A percentile compares a stretch with the other conserved stretches of the same genome.
Conservation (phyloP, 208 protist species). For the Leishmania tarentolae region DNA sequence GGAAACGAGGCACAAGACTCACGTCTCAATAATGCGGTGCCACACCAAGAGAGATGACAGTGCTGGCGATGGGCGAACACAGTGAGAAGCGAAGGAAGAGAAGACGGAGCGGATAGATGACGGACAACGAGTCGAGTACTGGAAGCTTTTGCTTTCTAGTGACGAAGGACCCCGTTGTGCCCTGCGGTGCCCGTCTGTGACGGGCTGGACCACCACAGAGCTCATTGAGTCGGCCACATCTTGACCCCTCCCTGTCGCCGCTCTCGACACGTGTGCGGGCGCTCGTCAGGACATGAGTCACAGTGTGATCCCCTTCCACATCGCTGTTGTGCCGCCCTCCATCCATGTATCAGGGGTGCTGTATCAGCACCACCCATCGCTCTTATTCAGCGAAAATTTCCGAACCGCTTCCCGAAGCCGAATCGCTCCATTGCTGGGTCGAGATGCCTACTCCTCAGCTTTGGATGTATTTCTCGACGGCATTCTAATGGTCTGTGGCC, state of each 20-base stretch:
- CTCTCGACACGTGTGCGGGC: not conserved
- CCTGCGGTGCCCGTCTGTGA: not conserved
- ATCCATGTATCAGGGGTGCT: not conserved
- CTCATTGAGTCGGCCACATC: not conserved
- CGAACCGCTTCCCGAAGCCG: not conserved
- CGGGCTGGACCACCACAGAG: not conserved
- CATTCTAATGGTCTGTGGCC: not conserved
- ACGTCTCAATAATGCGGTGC: not conserved
- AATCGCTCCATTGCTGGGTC: not conserved
- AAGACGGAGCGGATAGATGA: not conserved
- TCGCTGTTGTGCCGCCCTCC: not conserved
- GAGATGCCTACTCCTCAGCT: not conserved
- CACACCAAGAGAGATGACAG: not conserved
- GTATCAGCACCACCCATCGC: not conserved
- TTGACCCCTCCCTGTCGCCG: not conserved
- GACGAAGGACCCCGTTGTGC: not conserved
- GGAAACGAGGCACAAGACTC: not conserved
- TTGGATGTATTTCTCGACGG: not conserved
- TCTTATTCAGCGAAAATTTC: not conserved
- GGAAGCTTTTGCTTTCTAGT: not conserved
- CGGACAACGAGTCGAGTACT: not conserved
- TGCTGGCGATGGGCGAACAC: not conserved
- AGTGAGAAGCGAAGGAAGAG: not conserved
- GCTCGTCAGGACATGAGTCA: not conserved
- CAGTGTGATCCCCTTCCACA: not conserved